Percentiles rank a stretch among this genome's conserved stretches.
phyloP scores from a whole-genome alignment of 495 filamentous ascomycete genomes.

The Neurospora intermedia region DNA sequence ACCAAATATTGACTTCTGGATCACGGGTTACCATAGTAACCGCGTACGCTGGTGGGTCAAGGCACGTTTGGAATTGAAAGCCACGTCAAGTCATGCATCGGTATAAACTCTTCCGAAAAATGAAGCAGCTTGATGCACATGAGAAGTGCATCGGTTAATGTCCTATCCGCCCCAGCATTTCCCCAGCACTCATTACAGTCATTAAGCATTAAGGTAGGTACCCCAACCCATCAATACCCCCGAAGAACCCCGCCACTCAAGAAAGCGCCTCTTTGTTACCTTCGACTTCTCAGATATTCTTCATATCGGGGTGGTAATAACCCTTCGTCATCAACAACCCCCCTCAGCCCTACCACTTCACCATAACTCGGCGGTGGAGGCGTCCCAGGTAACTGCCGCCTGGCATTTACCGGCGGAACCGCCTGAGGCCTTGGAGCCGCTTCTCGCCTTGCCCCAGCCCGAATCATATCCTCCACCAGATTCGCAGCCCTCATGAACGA shows the following conservation, averaged over 20 bases:
- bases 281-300: neutral
- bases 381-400: neutral
- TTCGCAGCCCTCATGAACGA: slow-evolving; percentile 36
- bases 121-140: neutral
- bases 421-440: neutral
- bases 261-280: neutral
- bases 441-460: slow-evolving; percentile 28
- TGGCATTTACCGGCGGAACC: neutral
- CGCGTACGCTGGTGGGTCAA: neutral
- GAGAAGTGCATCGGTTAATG: neutral
- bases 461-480: slow-evolving; percentile 35
- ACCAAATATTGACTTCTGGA: neutral
- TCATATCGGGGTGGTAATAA: neutral
- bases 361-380: neutral
- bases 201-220: neutral
- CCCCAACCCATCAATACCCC: neutral
- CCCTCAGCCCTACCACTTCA: neutral
- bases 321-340: neutral
- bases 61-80: neutral
- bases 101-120: too few relatives aligned
- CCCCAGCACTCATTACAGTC: neutral
- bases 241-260: neutral
- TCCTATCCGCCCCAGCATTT: neutral
- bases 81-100: neutral
- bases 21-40: neutral